These are phyloP conservation scores for Colletotrichum sp. DNA, from an alignment of 2,329 filamentous ascomycete species.

Conservation along the genomic window DNA sequence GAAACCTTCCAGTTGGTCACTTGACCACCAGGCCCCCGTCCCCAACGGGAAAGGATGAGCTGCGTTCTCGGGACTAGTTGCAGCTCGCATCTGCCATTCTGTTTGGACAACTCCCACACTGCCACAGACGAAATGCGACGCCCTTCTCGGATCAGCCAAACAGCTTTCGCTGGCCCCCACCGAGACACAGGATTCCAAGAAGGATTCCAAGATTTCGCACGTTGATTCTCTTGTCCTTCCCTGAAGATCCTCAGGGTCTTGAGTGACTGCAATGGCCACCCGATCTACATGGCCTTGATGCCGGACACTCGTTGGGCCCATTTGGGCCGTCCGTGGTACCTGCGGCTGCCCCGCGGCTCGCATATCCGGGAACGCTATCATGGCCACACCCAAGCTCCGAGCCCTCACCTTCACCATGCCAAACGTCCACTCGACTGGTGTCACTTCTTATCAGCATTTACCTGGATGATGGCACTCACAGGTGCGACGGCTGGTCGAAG, in stretches of 20 bases:
- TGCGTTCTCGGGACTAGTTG: neutral
- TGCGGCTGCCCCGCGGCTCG: slow-evolving; percentile 11
- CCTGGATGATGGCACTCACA: neutral
- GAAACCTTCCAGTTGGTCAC: slow-evolving; percentile 18
- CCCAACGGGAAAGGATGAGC: slow-evolving; percentile 12
- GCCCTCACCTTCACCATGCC: neutral
- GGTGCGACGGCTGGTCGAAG: neutral
- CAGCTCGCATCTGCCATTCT: neutral
- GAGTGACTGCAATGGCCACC: neutral
- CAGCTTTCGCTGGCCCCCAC: neutral
- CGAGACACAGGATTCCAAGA: slow-evolving; percentile 5
- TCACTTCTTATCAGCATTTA: neutral
- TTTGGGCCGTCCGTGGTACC: slow-evolving; percentile 2
- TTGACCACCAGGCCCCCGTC: slow-evolving; percentile 8
- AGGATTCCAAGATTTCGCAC: slow-evolving; percentile 8
- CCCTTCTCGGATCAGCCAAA: neutral
- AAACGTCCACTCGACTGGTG: neutral
- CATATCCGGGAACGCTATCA: neutral
- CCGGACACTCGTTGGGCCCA: neutral
- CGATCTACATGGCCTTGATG: neutral
- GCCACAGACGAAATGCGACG: slow-evolving; percentile 4
- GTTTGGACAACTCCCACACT: neutral
- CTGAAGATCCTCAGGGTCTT: slow-evolving; percentile 9
- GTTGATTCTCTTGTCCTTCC: slow-evolving; percentile 7
- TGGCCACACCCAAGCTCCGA: neutral